Evolutionary conservation across 2,329 filamentous ascomycete species (phyloP).

Genomic region (Fusarium sp.): DNA sequence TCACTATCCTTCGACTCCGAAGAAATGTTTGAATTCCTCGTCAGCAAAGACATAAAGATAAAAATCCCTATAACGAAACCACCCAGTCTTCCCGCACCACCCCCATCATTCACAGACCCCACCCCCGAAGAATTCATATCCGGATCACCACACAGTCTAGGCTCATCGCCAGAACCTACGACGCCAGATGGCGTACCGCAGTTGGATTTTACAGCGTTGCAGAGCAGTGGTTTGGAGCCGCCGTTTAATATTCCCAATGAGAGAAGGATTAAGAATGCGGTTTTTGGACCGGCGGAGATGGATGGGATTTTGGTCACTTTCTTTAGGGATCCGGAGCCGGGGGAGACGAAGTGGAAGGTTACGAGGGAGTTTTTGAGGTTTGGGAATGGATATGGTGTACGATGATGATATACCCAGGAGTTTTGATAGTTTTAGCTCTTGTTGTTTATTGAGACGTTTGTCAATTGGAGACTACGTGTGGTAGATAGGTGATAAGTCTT

Average conservation of each 20-base stretch:
- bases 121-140: slow-evolving; percentile 4
- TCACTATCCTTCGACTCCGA: neutral
- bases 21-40: neutral
- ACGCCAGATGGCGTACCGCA: slow-evolving; percentile 35
- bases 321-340: slow-evolving; percentile 44
- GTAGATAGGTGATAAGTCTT: no score
- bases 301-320: slow-evolving; percentile 46
- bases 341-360: slow-evolving; percentile 46
- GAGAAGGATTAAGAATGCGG: slow-evolving; percentile 47
- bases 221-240: slow-evolving; percentile 27
- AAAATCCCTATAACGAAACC: slow-evolving; percentile 8
- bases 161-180: slow-evolving; percentile 20
- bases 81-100: neutral
- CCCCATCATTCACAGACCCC: slow-evolving; percentile 33
- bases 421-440: neutral
- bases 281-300: slow-evolving; percentile 44
- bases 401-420: neutral
- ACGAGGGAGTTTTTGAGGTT: slow-evolving; percentile 44
- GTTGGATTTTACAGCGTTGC: slow-evolving; percentile 17
- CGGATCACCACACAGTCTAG: neutral
- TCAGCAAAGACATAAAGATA: slow-evolving; percentile 6
- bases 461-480: no score
- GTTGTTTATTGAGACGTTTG: neutral
- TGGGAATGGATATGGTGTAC: neutral
- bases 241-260: slow-evolving; percentile 47